Evolutionary conservation across 2,329 filamentous ascomycete genomes (phyloP), one percentile per base, ranked within the genome.

Genomic region (Neoarthrinium moseri): DNA sequence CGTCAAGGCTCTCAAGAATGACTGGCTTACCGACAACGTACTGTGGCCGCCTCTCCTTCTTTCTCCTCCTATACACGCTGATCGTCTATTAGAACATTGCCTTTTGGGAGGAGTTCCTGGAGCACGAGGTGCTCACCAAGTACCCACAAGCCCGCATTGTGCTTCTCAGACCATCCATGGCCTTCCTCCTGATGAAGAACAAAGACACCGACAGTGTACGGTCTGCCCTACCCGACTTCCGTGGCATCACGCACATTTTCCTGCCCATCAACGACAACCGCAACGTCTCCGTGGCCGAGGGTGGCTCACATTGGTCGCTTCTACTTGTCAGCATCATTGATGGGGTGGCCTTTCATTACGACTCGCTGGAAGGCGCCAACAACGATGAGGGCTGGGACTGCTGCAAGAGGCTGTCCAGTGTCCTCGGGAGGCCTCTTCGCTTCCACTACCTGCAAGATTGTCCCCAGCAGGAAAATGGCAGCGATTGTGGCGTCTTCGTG

Each of bases 21-120:
- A 96, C 74, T 99, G 94, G 94, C 76, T 99, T 43, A 96, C 92
- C 34, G 94, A 99, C 66, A 96, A 96, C 72, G 89, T 91, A 74
- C 55, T 20, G 80, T 70, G 33, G 11, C n/a, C 12, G 35, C 50
- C 49, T 40, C 55, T 40, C 10, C 6, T 10, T 13, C 17, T 21
- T 21, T 22, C 17, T 24, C 26, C 26, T 30, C 22, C 20, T 20
- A 29, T n/a, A 12, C 10, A n/a, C 15, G n/a, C 13, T 17, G 10
- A n/a, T 15, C 27, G 22, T 13, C 22, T 24, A 6, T 21, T 21
- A 92, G 88, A 91, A 91, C 57, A 97, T 99, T 55, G 86, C 90
- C 41, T 97, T 99, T 65, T 99, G 94, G 92, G 89, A 97, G 78
- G 92, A 97, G 78, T 95, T 83, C 57, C 83, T 99, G 54, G 94